A percentile compares a stretch with the other conserved stretches of the same genome.
These are phyloP conservation scores for Angomonas deanei DNA, from an alignment of 208 protist species.

Conservation along the genomic window DNA sequence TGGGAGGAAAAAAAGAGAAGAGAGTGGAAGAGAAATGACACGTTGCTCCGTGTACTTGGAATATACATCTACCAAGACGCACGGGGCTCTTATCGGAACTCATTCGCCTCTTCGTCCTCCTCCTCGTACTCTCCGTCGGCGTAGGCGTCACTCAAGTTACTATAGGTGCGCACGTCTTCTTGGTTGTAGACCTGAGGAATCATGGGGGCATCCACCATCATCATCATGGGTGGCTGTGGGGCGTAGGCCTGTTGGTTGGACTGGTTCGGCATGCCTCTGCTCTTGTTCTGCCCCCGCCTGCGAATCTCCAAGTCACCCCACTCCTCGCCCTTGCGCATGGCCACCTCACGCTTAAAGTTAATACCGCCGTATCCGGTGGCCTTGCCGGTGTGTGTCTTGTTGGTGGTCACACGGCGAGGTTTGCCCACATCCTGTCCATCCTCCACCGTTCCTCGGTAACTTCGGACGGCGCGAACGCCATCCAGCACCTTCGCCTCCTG, in stretches of 20 bases:
- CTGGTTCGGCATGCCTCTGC: neutral
- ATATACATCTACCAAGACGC: neutral
- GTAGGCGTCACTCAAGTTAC: constrained; percentile 44
- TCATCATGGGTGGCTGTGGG: constrained; percentile 1
- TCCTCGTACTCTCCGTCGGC: constrained; percentile 9
- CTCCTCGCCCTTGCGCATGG: constrained; percentile 51
- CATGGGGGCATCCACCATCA: constrained; percentile 16
- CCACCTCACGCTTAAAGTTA: constrained; percentile 48
- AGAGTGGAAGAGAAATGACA: constrained; percentile 2
- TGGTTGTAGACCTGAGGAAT: constrained; percentile 34
- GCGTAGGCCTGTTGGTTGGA: neutral
- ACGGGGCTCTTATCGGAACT: constrained; percentile 7
- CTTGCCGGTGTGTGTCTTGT: constrained; percentile 24
- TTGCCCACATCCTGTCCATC: constrained; percentile 49
- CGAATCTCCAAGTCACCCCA: constrained; percentile 52
- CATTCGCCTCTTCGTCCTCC: constrained; percentile 15
- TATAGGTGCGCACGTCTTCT: constrained; percentile 44
- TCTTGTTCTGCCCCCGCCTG: neutral
- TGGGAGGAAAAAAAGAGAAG: constrained; percentile 3
- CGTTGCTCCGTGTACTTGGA: too few species aligned
- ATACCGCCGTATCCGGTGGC: constrained; percentile 64
- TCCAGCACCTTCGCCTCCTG: constrained; percentile 26
- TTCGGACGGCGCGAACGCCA: constrained; percentile 37
- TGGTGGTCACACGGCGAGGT: constrained; percentile 46
- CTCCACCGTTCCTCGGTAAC: constrained; percentile 45